phyloP scores from a whole-genome alignment of 495 filamentous ascomycete species.

The Sphaerosporella brunnea region DNA sequence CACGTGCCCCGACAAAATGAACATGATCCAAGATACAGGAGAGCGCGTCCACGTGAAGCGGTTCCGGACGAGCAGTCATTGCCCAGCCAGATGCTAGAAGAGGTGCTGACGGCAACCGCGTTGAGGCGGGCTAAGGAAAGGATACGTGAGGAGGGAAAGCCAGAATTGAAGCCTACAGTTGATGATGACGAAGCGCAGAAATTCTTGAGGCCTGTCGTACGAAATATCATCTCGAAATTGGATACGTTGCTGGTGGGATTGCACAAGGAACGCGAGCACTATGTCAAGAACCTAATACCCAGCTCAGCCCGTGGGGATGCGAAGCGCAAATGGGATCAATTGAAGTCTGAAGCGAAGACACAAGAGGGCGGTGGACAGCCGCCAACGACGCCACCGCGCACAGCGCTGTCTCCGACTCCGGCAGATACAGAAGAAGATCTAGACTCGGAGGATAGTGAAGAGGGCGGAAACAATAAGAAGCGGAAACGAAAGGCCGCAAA shows the following conservation, averaged over 20 bases:
- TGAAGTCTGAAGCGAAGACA: background rate
- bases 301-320: too few species aligned
- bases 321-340: background rate
- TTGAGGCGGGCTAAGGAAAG: conserved; percentile 1
- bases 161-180: background rate
- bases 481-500: background rate
- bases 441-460: too few species aligned
- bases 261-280: background rate
- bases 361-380: background rate
- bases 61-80: background rate
- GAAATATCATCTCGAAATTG: background rate
- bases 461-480: too few species aligned
- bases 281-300: background rate
- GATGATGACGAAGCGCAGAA: conserved; percentile 1
- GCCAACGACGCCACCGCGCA: background rate
- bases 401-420: background rate
- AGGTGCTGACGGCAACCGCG: background rate
- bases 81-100: background rate
- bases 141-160: background rate
- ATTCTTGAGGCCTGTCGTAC: background rate
- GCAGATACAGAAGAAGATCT: background rate
- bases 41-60: background rate
- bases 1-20: background rate
- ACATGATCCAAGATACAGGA: background rate
- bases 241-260: conserved; percentile 1